A percentile compares a stretch with the other conserved stretches of the same genome.
Evolutionary conservation across 225 moss, liverwort and hornwort genomes (phyloP).

Genomic region (Sphagnum tenellum): DNA sequence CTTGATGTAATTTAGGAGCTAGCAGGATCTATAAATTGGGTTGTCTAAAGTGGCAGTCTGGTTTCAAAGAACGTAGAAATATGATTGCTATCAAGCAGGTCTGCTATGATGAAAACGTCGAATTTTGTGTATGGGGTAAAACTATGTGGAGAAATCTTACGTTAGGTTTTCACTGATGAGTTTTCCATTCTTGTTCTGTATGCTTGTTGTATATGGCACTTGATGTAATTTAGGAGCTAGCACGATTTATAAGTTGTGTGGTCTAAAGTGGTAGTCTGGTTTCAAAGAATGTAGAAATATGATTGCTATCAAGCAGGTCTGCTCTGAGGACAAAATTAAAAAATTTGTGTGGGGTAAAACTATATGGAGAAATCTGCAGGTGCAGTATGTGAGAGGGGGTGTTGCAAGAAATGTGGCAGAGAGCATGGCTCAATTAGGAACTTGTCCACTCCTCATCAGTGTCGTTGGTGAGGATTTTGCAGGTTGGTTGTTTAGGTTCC

Average conservation of each 20-base stretch:
- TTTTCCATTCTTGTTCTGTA: too few relatives aligned
- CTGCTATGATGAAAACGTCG: too few relatives aligned
- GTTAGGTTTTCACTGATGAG: too few relatives aligned
- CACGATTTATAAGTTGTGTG: background rate
- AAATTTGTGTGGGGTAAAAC: background rate
- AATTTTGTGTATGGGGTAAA: background rate
- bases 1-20: background rate
- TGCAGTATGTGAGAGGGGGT: conserved; percentile 71
- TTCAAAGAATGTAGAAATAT: too few relatives aligned
- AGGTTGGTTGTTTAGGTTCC: conserved; percentile 23
- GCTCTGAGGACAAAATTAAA: too few relatives aligned
- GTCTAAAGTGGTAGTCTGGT: too few relatives aligned
- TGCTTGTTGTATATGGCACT: background rate
- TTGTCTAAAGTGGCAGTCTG: too few relatives aligned
- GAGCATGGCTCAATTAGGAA: conserved; percentile 57
- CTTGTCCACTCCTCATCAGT: conserved; percentile 73
- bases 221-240: background rate
- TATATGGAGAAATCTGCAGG: conserved; percentile 32
- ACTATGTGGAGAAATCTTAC: conserved; percentile 6
- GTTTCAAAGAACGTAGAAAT: too few relatives aligned
- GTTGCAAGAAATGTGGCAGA: conserved; percentile 96
- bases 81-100: too few relatives aligned
- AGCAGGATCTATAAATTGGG: background rate
- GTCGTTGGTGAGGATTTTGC: conserved; percentile 88
- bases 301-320: too few relatives aligned